Evolutionary conservation across 768 basidiomycete species (phyloP), one percentile per base, ranked within the genome.

Genomic region (Boletus barrowsii): DNA sequence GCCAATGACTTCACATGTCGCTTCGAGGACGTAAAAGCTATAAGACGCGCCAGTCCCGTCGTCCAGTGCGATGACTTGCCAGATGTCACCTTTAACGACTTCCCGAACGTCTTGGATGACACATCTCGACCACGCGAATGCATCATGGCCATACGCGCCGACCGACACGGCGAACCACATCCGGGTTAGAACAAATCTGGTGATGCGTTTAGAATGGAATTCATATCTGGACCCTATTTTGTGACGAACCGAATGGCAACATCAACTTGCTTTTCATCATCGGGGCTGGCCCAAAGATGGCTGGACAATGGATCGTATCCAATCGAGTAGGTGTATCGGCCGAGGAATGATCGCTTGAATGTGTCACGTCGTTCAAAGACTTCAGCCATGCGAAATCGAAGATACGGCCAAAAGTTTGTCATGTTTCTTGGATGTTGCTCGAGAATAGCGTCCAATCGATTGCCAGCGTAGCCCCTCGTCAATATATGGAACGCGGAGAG

Each of bases 341-440:
- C 75, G 22, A 90, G 66, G 66, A 88, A 86, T 7, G 84, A 83
- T 11, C 54, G 52, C 10, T 68, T 58, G 62, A 81, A 86, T n/a
- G 61, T 58, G 4, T 53, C 51, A 49, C 70, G 75, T 39, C 80
- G 74, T 17, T 50, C 53, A 0, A 54, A 39, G 1, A 66, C 60
- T 64, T 88, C 86, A 13, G 61, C 56, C 53, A 73, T 61, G n/a
- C 88, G 80, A 20, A 72, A 62, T 26, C 68, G 68, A 33, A 89
- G 74, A 65, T 90, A 90, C 8, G 88, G 86, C 89, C 89, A 91
- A 63, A 86, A 73, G 58, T 90, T 83, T 1, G 77, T 81, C 69
- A 77, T 83, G 17, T 73, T 75, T 20, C 54, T 68, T 15, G 78
- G 67, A 59, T 80, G 70, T 11, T 66, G 64, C 42, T 68, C 54